Evolutionary conservation across 768 basidiomycete species (phyloP), one percentile per base, ranked within the genome.

Genomic region (Xerocomus brunneocitrinus): DNA sequence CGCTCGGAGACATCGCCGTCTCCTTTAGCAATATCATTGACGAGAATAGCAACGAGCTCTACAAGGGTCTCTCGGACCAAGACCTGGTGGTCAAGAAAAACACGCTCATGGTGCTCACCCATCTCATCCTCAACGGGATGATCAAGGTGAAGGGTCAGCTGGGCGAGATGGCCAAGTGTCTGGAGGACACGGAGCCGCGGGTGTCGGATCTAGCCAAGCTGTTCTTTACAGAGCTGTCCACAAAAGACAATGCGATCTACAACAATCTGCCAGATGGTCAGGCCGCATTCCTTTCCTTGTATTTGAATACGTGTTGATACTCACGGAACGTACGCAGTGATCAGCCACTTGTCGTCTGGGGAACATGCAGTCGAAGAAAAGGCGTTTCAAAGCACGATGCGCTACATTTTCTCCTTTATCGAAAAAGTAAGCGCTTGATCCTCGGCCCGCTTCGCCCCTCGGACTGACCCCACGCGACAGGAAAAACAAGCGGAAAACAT

Each of bases 161-260:
- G 7, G 97, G 97, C 16, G 97, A 99, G 77, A 98, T 99, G 95
- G 97, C 95, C n/a, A 98, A 99, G 71, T 98, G 97, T 67, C 73
- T 98, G 7, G 94, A 98, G 72, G 95, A 98, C 69, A 77, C 81
- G 24, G 95, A 98, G 53, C 77, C 77, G 43, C 73, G 95, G 13
- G 88, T 99, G 54, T 82, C 89, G 16, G 95, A 98, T 62, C 78
- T 99, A 36, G 95, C 97, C n/a, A 95, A 94, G 70, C 68, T 99
- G 47, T 99, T 99, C 83, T 99, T 99, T 76, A 89, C 83, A 22
- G 95, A 98, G 66, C 73, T 99, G 49, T 87, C 91, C 32, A 94
- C 91, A 27, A 99, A 98, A 73, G 97, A 98, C 62, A 99, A 99
- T 67, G 97, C 95, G 7, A 95, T 99, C 53, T 98, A 98, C 68